Percentiles rank a stretch among this genome's conserved stretches.
Evolutionary conservation across 2,329 filamentous ascomycete species (phyloP).

Genomic region (Penicillium sp.): DNA sequence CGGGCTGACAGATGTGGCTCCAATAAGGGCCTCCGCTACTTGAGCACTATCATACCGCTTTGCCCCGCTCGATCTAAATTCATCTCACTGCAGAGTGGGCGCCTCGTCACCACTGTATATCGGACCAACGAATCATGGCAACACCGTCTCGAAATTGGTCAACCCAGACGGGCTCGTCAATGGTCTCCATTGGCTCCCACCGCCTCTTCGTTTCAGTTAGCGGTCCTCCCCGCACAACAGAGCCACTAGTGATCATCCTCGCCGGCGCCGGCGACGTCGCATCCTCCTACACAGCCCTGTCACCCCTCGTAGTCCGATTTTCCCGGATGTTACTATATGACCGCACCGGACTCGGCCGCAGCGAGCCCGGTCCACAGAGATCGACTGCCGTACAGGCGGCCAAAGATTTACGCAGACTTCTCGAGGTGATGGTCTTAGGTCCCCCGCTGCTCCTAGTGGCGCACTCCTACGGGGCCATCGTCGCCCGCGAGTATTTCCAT

Average conservation of each 20-base stretch:
- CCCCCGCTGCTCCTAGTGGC: conserved; percentile 37
- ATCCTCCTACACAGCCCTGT: conserved; percentile 34
- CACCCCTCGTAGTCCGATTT: conserved; percentile 29
- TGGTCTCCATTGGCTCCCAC: conserved; percentile 36
- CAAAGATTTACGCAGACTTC: conserved; percentile 31
- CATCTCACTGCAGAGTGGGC: no score
- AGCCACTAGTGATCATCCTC: conserved; percentile 36
- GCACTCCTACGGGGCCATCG: conserved; percentile 43
- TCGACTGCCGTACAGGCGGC: conserved; percentile 29
- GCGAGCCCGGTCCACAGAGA: conserved; percentile 22
- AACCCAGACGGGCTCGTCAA: conserved; percentile 5
- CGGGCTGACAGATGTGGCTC: no score
- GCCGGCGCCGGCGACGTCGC: conserved; percentile 38
- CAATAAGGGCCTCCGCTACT: no score
- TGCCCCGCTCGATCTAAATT: neutral
- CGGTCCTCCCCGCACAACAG: conserved; percentile 24
- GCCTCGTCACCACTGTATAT: no score
- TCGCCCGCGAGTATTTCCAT: conserved; percentile 42
- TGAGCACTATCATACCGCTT: neutral
- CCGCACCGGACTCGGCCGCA: conserved; percentile 39
- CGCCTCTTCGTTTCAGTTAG: conserved; percentile 30
- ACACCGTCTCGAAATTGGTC: conserved; percentile 1
- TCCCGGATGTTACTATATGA: conserved; percentile 37
- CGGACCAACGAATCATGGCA: conserved; percentile 5
- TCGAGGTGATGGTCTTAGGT: conserved; percentile 19